Base-by-base conservation (phyloP, 345 rosid species). In the Abelmoschus esculentus region DNA sequence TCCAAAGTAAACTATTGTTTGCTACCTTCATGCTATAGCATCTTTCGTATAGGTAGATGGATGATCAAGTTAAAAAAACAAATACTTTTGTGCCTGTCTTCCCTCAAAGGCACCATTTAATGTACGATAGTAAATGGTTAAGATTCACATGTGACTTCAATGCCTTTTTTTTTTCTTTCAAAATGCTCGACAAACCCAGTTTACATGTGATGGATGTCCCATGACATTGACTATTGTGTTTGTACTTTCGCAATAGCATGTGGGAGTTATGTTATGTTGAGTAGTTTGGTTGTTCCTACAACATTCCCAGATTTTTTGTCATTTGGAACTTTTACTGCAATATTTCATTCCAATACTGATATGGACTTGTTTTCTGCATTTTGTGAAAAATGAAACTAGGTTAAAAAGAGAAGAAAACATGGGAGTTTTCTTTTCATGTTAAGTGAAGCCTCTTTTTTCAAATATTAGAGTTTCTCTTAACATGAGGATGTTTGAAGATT, bases 11-110 rank as follows among this genome's bases (percentile, higher is more conserved):
- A 19, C 13, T 57, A 28, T 28, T 66, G 34, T 59, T 46, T 70
- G 22, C 54, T 32, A 50, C 34, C 42, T 67, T 67, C 36, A 22
- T 31, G 4, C 26, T 54, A 10, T 26, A 2, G 31, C 9, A 58
- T 18, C 40, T 73, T 62, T 36, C 17, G 7, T 71, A 73, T 71
- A 28, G 71, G 70, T 58, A 12, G 70, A 31, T 61, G 31, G 9
- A 50, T 19, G 68, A 40, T 26, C 22, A 31, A 50, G 34, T 36
- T 14, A 38, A 36, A 55, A 60, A 59, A 18, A 31, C 26, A 66
- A 15, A 36, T 57, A 15, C 7, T 69, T 69, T 49, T 17, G 66
- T 17, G 0, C 50, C 19, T 38, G 36, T 56, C 11, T 22, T 9
- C 42, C 22, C 15, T 32, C 57, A 40, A 29, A 42, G 63, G 66